Percentiles rank a stretch among this genome's conserved stretches.
Conservation (phyloP, 495 filamentous ascomycete genomes). For the Hypoxylon fuscum region DNA sequence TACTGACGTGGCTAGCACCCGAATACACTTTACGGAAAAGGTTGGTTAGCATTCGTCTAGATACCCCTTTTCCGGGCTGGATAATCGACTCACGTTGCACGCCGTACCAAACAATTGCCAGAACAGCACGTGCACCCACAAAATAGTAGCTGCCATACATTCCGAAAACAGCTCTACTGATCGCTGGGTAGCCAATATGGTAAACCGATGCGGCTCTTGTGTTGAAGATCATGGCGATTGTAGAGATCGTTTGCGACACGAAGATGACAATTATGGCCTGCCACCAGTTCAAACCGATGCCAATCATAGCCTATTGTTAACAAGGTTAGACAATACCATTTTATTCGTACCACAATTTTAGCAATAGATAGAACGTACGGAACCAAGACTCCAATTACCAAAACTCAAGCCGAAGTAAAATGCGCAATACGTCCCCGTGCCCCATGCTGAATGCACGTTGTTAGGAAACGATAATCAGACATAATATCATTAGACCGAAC, state of each 20-base stretch:
- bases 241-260: constrained; percentile 50
- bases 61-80: background rate
- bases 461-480: background rate
- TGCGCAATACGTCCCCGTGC: constrained; percentile 52
- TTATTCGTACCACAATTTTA: background rate
- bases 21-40: constrained; percentile 39
- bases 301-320: constrained; percentile 45
- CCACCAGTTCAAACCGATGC: constrained; percentile 56
- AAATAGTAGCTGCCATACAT: constrained; percentile 52
- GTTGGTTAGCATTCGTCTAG: background rate
- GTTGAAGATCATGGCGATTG: constrained; percentile 56
- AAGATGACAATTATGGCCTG: constrained; percentile 57
- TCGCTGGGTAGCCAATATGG: constrained; percentile 52
- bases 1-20: constrained; percentile 44
- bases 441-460: constrained; percentile 23
- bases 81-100: constrained; percentile 41
- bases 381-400: constrained; percentile 54
- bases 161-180: constrained; percentile 47
- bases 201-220: constrained; percentile 45
- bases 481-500: background rate
- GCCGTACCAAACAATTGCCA: constrained; percentile 50
- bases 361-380: background rate
- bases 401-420: constrained; percentile 54
- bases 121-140: constrained; percentile 42
- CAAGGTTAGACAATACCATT: background rate